phyloP scores from a whole-genome alignment of 2,329 filamentous ascomycete genomes.

The Alternaria triticimaculans region DNA sequence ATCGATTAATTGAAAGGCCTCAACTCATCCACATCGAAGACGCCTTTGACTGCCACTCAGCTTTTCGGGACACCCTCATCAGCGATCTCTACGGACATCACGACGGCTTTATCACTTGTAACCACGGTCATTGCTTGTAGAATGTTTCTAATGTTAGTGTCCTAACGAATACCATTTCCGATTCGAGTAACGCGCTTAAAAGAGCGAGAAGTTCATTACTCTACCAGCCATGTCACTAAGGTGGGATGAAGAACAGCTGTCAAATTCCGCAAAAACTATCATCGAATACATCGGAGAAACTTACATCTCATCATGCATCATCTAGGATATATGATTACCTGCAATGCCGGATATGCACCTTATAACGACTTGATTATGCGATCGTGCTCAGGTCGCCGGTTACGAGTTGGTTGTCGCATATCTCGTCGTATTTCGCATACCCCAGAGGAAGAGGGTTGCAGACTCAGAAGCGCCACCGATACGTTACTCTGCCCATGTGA shows the following conservation, averaged over 20 bases:
- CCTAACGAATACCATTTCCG: background rate
- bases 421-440: background rate
- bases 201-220: background rate
- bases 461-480: constrained; percentile 6
- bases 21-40: background rate
- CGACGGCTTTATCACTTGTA: background rate
- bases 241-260: background rate
- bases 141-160: background rate
- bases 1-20: background rate
- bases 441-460: background rate
- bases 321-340: background rate
- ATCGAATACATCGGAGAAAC: background rate
- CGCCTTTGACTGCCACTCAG: background rate
- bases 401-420: background rate
- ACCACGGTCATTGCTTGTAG: background rate
- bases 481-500: background rate
- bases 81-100: background rate
- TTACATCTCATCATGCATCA: background rate
- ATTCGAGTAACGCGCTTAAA: background rate
- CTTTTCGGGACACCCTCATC: background rate
- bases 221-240: background rate
- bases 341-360: background rate
- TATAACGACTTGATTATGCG: background rate
- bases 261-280: background rate
- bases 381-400: background rate